Evolutionary conservation across 2,329 filamentous ascomycete genomes (phyloP), one percentile per base, ranked within the genome.

Genomic region (Didymella glomerata): DNA sequence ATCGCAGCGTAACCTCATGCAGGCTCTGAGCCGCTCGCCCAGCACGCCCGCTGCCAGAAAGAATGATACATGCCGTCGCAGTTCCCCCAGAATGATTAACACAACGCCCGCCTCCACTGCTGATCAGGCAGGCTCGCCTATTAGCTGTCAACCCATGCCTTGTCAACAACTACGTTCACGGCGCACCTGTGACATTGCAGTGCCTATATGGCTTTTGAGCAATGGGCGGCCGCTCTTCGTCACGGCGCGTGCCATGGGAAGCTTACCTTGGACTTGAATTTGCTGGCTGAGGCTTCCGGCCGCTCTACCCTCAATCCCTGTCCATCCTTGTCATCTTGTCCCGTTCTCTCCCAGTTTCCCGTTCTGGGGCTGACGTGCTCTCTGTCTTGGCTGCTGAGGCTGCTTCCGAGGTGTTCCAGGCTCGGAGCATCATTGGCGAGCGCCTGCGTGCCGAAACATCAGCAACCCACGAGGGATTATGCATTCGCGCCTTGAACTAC

Each of bases 291-390:
- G 58, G 44, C 49, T 46, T 51, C 48, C 58, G 49, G 46, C 61
- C 67, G 66, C 59, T 52, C 56, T 63, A 60, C 50, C 49, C 61
- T 60, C 51, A 27, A 67, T 66, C 69, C 70, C 63, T 69, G 71
- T 59, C 61, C 32, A 60, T 52, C 45, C 60, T 63, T 49, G 51
- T 34, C 34, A 50, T 50, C 50, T 44, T 50, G 50, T 59, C 40
- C 56, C 50, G 50, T 59, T 36, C 11, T 18, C 47, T 59, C 42
- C 54, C 47, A 54, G 56, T 54, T 47, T 49, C 50, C 50, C 56
- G 47, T 54, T 41, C 64, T 65, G 67, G 62, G 63, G 67, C 64
- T 67, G 70, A 73, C 68, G 68, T 71, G 72, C 70, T 65, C 60
- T 62, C 52, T 54, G 68, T 72, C 69, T 70, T 66, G 68, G 66